phyloP scores from a whole-genome alignment of 2,329 filamentous ascomycete species.

The Colletotrichum orchidophilum region DNA sequence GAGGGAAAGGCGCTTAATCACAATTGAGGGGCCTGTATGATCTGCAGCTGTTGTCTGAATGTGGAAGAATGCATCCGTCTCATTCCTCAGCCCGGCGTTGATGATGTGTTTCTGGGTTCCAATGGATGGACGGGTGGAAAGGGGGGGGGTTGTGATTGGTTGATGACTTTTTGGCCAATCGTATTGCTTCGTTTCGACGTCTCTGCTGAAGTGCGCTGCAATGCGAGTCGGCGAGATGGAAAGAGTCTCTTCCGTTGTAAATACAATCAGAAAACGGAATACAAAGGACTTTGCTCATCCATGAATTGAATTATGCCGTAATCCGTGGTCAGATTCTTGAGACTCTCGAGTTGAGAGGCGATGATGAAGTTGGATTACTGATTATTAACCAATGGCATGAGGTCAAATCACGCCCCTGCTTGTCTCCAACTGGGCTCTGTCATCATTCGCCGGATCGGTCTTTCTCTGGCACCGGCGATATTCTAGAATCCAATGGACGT shows the following conservation, averaged over 20 bases:
- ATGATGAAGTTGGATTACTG: not conserved
- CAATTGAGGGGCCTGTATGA: not conserved
- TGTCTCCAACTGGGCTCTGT: not conserved
- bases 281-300: too few relatives aligned
- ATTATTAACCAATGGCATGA: constrained; percentile 17
- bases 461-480: not conserved
- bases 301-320: too few relatives aligned
- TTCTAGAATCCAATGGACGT: constrained; percentile 8
- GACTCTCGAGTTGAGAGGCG: not conserved
- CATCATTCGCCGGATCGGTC: constrained; percentile 7
- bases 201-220: too few relatives aligned
- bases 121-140: not conserved
- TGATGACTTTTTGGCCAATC: constrained; percentile 5
- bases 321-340: not conserved
- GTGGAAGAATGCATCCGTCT: constrained; percentile 19
- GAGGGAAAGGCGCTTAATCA: not conserved
- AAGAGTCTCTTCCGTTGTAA: not conserved
- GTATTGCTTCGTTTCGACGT: not conserved
- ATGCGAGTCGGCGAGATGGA: not conserved
- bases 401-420: not conserved
- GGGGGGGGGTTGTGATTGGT: constrained; percentile 2
- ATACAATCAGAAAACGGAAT: not conserved
- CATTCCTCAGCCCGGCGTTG: not conserved
- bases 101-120: constrained; percentile 4
- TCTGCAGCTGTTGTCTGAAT: constrained; percentile 20